These are phyloP conservation scores for Fonsecaea pugnacius DNA, from an alignment of 2,329 filamentous ascomycete genomes.

Conservation along the genomic window DNA sequence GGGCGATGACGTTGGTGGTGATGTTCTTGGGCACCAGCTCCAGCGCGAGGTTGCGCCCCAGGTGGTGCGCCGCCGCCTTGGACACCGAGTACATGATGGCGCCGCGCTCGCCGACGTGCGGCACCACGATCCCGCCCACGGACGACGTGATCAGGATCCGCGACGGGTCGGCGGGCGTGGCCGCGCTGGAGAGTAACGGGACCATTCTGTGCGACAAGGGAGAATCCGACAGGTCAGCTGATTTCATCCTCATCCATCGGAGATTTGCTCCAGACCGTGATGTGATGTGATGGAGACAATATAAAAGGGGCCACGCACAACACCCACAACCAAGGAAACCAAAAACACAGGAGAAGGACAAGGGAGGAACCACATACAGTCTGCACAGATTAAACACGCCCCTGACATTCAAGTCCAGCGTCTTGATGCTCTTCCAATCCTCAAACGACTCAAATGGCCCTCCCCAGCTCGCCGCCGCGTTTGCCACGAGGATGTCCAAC, in stretches of 20 bases:
- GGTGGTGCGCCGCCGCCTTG: conserved; percentile 47
- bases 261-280: not conserved
- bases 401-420: conserved; percentile 30
- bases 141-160: conserved; percentile 29
- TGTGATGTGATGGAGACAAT: not conserved
- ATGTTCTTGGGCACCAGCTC: conserved; percentile 48
- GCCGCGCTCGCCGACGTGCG: conserved; percentile 25
- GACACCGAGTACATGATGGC: conserved; percentile 43
- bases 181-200: conserved; percentile 18
- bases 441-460: conserved; percentile 28
- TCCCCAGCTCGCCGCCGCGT: conserved; percentile 32
- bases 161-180: conserved; percentile 18
- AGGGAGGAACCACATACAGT: conserved; percentile 38
- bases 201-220: conserved; percentile 22
- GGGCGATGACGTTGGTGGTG: conserved; percentile 46
- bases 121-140: conserved; percentile 27
- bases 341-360: not conserved
- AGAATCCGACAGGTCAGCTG: not conserved
- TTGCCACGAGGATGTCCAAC: conserved; percentile 36
- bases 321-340: no score
- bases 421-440: conserved; percentile 29
- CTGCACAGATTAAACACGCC: conserved; percentile 34
- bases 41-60: conserved; percentile 46
- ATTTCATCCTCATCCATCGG: not conserved
- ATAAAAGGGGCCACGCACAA: no score